Conservation (phyloP, 495 filamentous ascomycete species). For the Tuber umbilicatum region DNA sequence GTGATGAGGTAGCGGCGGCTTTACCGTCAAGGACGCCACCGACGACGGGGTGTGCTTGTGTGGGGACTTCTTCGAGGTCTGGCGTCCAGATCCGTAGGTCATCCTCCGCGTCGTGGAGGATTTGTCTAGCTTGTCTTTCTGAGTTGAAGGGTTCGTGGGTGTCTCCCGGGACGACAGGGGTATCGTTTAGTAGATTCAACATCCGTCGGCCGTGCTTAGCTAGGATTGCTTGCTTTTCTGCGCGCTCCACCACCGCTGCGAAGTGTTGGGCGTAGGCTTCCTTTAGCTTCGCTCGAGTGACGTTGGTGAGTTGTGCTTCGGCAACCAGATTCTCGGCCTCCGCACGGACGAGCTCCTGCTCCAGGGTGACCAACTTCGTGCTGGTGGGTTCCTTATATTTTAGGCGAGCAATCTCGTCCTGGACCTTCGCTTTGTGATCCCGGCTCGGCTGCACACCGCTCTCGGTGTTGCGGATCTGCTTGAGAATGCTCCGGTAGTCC, state of each 20-base stretch:
- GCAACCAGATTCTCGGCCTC: conserved; percentile 94
- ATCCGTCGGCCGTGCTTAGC: conserved; percentile 81
- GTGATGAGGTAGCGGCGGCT: conserved; percentile 14
- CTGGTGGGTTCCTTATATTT: conserved; percentile 83
- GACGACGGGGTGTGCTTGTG: conserved; percentile 39
- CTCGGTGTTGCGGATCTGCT: conserved; percentile 89
- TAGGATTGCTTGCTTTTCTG: conserved; percentile 91
- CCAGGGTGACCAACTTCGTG: conserved; percentile 66
- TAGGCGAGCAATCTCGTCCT: conserved; percentile 81
- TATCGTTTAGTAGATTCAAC: conserved; percentile 83
- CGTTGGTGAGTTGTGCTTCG: conserved; percentile 91
- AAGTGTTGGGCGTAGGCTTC: conserved; percentile 85
- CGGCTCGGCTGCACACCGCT: conserved; percentile 83
- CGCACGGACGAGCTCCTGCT: conserved; percentile 91
- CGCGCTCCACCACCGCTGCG: conserved; percentile 81
- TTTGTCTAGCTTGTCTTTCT: conserved; percentile 60
- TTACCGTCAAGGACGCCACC: conserved; percentile 30
- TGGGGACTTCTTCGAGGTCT: conserved; percentile 52
- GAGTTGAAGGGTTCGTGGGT: conserved; percentile 58
- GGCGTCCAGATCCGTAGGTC: conserved; percentile 70
- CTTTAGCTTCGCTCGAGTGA: conserved; percentile 90
- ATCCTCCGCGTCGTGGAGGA: conserved; percentile 89
- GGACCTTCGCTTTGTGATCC: conserved; percentile 73
- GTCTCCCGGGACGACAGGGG: conserved; percentile 82
- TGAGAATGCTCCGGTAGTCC: conserved; percentile 69